Evolutionary conservation across 805 yeast genomes (phyloP).

Genomic region (Yarrowia sp.): DNA sequence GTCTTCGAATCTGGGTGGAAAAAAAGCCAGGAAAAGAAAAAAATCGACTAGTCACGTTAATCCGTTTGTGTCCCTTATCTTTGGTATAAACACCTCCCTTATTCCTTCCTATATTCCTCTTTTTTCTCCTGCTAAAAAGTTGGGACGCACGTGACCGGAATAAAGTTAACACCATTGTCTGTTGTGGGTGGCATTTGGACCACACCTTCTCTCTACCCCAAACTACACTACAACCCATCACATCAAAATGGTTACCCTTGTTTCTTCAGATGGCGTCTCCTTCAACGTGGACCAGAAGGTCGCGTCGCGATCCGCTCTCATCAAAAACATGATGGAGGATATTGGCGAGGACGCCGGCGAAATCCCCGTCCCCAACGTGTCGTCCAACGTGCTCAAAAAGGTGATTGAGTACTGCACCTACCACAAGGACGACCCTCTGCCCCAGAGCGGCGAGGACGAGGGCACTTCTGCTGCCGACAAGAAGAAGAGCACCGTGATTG

Average conservation of each 20-base stretch:
- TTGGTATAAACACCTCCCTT: too few species aligned
- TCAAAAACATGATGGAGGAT: constrained; percentile 76
- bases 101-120: too few species aligned
- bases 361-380: constrained; percentile 85
- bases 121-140: too few species aligned
- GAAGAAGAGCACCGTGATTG: constrained; percentile 74
- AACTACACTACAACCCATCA: neutral
- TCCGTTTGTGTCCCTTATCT: too few species aligned
- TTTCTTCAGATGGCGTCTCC: constrained; percentile 73
- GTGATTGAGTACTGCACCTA: constrained; percentile 97
- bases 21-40: too few species aligned
- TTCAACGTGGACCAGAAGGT: constrained; percentile 49
- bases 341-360: constrained; percentile 56
- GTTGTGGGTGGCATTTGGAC: neutral
- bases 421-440: constrained; percentile 66
- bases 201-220: neutral
- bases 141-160: neutral
- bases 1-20: too few species aligned
- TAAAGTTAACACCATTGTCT: neutral
- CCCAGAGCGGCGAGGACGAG: constrained; percentile 67
- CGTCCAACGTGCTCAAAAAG: constrained; percentile 71
- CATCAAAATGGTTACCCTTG: constrained; percentile 41
- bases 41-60: too few species aligned
- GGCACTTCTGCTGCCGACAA: constrained; percentile 50
- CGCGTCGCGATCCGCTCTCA: constrained; percentile 79